Percentiles rank a stretch among this genome's conserved stretches.
These are phyloP conservation scores for Eucommia ulmoides DNA, from an alignment of 257 asterid genomes.

Conservation along the genomic window DNA sequence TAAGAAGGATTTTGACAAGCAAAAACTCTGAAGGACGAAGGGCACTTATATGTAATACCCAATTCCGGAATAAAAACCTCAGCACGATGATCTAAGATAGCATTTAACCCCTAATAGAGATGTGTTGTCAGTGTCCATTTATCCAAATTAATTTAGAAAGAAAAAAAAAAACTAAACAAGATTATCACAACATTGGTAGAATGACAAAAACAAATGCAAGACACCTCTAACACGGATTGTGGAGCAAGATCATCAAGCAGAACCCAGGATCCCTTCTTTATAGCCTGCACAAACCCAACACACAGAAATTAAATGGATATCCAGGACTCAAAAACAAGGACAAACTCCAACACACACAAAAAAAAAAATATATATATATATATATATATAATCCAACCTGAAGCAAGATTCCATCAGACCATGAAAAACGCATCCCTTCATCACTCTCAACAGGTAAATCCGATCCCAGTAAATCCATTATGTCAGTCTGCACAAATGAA, in stretches of 20 bases:
- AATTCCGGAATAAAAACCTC: slow-evolving; percentile 97
- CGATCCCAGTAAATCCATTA: slow-evolving; percentile 93
- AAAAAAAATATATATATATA: too few relatives aligned
- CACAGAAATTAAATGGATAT: not conserved
- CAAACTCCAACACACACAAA: too few relatives aligned
- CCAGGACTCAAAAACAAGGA: slow-evolving; percentile 2
- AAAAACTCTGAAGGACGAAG: slow-evolving; percentile 78
- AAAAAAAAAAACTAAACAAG: too few relatives aligned
- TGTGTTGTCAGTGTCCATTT: too few relatives aligned
- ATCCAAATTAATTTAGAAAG: too few relatives aligned
- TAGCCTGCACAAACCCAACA: slow-evolving; percentile 61
- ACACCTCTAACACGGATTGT: slow-evolving; percentile 95
- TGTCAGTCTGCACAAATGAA: slow-evolving; percentile 98
- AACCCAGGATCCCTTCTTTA: slow-evolving; percentile 93
- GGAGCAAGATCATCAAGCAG: slow-evolving; percentile 96
- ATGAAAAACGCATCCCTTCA: slow-evolving; percentile 82
- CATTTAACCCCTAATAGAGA: slow-evolving; percentile 65
- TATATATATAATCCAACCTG: slow-evolving; percentile 64
- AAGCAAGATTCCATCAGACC: slow-evolving; percentile 97
- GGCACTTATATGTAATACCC: slow-evolving; percentile 75
- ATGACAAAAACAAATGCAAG: slow-evolving; percentile 9
- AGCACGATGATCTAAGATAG: slow-evolving; percentile 94
- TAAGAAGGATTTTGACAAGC: slow-evolving; percentile 94
- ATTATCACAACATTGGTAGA: too few relatives aligned
- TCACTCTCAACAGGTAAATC: slow-evolving; percentile 94